Conservation (phyloP, 108 stramenopile species). For the Nannochloropsis salina region DNA sequence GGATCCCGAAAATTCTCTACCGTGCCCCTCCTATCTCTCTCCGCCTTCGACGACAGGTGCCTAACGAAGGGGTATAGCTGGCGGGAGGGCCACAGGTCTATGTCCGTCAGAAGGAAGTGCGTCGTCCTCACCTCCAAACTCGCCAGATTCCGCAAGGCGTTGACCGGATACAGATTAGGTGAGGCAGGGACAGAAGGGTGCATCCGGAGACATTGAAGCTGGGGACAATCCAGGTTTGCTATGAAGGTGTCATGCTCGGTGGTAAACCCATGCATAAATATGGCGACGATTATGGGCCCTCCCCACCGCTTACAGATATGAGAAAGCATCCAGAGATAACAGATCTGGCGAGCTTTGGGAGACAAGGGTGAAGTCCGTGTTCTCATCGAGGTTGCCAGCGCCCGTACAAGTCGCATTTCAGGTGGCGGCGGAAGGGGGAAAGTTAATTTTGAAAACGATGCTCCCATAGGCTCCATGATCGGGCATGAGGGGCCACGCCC, state of each 20-base stretch:
- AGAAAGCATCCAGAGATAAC: slow-evolving; percentile 70
- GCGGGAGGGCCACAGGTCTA: slow-evolving; percentile 75
- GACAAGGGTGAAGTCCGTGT: slow-evolving; percentile 59
- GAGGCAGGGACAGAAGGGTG: too few relatives aligned
- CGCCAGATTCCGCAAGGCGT: slow-evolving; percentile 73
- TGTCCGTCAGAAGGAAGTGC: slow-evolving; percentile 75
- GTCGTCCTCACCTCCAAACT: slow-evolving; percentile 64
- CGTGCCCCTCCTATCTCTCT: too few relatives aligned
- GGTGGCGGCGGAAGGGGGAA: neutral
- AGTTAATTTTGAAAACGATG: neutral
- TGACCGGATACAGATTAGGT: slow-evolving; percentile 75
- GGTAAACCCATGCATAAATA: slow-evolving; percentile 57
- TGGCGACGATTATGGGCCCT: slow-evolving; percentile 63
- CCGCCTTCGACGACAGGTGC: slow-evolving; percentile 29
- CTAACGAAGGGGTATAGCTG: slow-evolving; percentile 48
- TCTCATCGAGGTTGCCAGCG: neutral
- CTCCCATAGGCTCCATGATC: neutral
- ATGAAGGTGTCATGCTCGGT: slow-evolving; percentile 32
- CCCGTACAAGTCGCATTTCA: neutral
- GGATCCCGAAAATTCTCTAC: neutral
- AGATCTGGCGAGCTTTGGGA: slow-evolving; percentile 66
- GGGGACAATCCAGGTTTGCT: slow-evolving; percentile 21
- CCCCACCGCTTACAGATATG: slow-evolving; percentile 71
- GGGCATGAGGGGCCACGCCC: neutral
- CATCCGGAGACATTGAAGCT: neutral